A percentile compares a stretch with the other conserved stretches of the same genome.
These are phyloP conservation scores for Elaeis guineensis DNA, from an alignment of 176 grass and related monocot genomes.

Conservation along the genomic window DNA sequence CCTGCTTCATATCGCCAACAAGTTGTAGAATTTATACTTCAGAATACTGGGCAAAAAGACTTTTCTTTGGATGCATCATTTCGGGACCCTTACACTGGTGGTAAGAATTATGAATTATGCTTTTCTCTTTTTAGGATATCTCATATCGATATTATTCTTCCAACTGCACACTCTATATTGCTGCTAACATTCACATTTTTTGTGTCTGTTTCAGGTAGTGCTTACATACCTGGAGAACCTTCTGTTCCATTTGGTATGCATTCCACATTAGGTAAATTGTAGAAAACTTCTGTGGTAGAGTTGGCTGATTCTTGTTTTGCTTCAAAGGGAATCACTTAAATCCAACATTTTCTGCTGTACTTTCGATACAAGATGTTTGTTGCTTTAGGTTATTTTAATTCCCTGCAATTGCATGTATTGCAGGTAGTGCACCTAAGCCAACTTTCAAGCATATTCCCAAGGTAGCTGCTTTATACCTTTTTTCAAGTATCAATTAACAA, in stretches of 20 bases:
- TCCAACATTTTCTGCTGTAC: too few species aligned
- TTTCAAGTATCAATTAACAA: neutral
- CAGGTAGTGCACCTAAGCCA: constrained; percentile 43
- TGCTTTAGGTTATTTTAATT: neutral
- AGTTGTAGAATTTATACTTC: constrained; percentile 93
- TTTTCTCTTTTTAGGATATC: constrained; percentile 1
- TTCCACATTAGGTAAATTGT: neutral
- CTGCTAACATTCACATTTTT: neutral
- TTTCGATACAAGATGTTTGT: neutral
- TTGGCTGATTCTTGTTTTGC: too few species aligned
- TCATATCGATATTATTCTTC: constrained; percentile 10
- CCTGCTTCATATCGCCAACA: constrained; percentile 87
- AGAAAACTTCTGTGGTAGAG: too few species aligned
- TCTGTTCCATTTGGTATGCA: constrained; percentile 51
- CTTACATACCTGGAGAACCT: constrained; percentile 80
- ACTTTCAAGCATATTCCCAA: constrained; percentile 97
- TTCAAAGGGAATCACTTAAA: too few species aligned
- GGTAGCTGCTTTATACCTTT: constrained; percentile 23
- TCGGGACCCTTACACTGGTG: constrained; percentile 81
- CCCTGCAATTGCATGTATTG: constrained; percentile 19
- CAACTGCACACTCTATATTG: neutral
- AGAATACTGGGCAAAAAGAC: constrained; percentile 84
- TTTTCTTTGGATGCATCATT: constrained; percentile 84
- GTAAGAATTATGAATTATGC: constrained; percentile 39
- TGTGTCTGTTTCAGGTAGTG: constrained; percentile 56